phyloP scores from a whole-genome alignment of 352 stramenopile species.

The Pythium myriotylum region DNA sequence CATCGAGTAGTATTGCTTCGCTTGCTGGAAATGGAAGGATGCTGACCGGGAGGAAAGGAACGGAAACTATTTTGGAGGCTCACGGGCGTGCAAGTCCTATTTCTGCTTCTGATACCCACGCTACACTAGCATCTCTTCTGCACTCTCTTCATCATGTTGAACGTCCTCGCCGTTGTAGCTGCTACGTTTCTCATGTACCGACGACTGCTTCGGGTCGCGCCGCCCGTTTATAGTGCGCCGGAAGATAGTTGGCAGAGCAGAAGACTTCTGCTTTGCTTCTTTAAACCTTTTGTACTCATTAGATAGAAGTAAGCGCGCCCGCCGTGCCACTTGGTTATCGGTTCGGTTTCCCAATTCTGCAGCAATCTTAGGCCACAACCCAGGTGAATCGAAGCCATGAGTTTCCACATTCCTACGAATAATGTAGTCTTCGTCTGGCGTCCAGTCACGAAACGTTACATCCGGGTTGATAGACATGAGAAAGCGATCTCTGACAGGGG shows the following conservation, averaged over 20 bases:
- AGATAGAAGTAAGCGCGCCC: slow-evolving; percentile 16
- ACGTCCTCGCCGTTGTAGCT: slow-evolving; percentile 22
- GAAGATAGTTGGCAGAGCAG: slow-evolving; percentile 27
- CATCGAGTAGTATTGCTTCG: slow-evolving; percentile 2
- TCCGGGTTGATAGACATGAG: slow-evolving; percentile 71
- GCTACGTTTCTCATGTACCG: slow-evolving; percentile 11
- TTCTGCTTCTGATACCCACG: too few species aligned
- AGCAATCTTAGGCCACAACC: slow-evolving; percentile 27
- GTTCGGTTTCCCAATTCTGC: slow-evolving; percentile 30
- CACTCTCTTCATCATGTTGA: background rate
- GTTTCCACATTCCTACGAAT: slow-evolving; percentile 36
- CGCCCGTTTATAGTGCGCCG: slow-evolving; percentile 11
- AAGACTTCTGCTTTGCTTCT: slow-evolving; percentile 8
- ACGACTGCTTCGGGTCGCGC: background rate
- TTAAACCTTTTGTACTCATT: slow-evolving; percentile 18
- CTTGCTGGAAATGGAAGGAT: too few species aligned
- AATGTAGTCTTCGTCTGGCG: slow-evolving; percentile 48
- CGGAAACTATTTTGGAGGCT: too few species aligned
- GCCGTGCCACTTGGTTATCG: slow-evolving; percentile 30
- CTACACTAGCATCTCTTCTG: slow-evolving; percentile 1
- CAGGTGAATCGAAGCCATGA: slow-evolving; percentile 20
- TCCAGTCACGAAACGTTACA: slow-evolving; percentile 63
- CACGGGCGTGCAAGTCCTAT: too few species aligned
- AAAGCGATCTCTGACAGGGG: slow-evolving; percentile 65
- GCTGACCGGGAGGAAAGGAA: too few species aligned